Evolutionary conservation across 2,329 filamentous ascomycete species (phyloP).

Genomic region (Emergomyces orientalis): DNA sequence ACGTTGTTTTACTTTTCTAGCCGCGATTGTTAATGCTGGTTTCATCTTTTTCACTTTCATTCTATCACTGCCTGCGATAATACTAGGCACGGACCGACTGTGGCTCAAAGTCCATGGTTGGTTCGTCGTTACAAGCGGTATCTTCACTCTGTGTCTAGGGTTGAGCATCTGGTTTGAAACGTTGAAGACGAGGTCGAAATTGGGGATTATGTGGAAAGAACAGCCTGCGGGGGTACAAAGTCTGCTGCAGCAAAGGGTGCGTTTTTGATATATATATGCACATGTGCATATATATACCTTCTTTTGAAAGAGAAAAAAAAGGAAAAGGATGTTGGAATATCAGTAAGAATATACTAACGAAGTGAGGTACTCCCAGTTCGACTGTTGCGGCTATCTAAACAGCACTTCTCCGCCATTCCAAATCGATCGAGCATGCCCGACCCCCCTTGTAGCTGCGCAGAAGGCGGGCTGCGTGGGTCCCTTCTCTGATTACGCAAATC

Average conservation of each 20-base stretch:
- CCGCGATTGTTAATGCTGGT: constrained; percentile 61
- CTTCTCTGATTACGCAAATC: constrained; percentile 60
- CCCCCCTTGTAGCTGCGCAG: constrained; percentile 59
- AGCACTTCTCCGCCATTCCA: constrained; percentile 63
- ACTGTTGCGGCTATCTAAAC: constrained; percentile 73
- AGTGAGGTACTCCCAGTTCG: constrained; percentile 45
- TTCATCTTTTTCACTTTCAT: constrained; percentile 63
- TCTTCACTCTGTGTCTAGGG: constrained; percentile 59
- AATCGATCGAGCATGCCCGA: constrained; percentile 58
- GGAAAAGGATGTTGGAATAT: background rate
- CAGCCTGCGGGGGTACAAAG: constrained; percentile 52
- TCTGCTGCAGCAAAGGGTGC: constrained; percentile 60
- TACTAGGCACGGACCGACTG: constrained; percentile 54
- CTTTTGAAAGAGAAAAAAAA: too few relatives aligned
- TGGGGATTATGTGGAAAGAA: constrained; percentile 51
- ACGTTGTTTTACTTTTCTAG: constrained; percentile 28
- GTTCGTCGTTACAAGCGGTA: constrained; percentile 50
- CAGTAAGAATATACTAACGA: background rate
- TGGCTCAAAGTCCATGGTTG: constrained; percentile 64
- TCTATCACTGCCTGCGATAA: constrained; percentile 60
- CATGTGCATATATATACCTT: background rate
- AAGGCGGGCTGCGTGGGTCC: constrained; percentile 60
- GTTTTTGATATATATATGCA: constrained; percentile 19
- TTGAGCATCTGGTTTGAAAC: constrained; percentile 65
- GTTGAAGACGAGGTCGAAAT: constrained; percentile 54